Percentiles rank a stretch among this genome's conserved stretches.
Conservation (phyloP, 2,329 filamentous ascomycete species). For the Arthrobotrys iridis region DNA sequence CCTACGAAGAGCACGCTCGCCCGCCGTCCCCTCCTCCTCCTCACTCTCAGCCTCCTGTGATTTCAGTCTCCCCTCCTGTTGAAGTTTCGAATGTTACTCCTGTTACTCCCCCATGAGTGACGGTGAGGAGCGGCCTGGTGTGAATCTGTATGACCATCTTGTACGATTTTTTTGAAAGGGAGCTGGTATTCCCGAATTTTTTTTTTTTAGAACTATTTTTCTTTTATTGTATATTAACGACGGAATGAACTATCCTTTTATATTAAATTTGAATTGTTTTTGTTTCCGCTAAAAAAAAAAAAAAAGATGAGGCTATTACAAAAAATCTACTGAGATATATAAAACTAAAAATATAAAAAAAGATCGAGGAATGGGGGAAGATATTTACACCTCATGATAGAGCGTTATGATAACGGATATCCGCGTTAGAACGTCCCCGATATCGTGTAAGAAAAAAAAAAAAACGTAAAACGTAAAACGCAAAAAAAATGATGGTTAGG, state of each 20-base stretch:
- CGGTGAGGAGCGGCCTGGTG: too few species aligned
- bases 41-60: neutral
- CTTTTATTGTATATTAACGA: too few species aligned
- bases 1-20: conserved; percentile 11
- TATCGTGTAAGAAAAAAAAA: too few species aligned
- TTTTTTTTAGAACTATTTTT: too few species aligned
- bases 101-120: too few species aligned
- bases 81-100: too few species aligned
- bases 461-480: neutral
- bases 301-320: conserved; percentile 1
- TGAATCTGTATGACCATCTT: too few species aligned
- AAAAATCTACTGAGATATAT: neutral
- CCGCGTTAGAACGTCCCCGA: neutral
- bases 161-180: too few species aligned
- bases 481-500: neutral
- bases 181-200: too few species aligned
- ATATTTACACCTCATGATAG: conserved; percentile 14
- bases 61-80: neutral
- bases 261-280: too few species aligned
- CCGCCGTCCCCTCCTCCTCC: neutral
- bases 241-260: too few species aligned
- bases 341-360: neutral
- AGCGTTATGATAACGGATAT: neutral
- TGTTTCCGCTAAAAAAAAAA: too few species aligned
- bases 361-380: neutral